These are phyloP conservation scores for Curvularia eragrostidis DNA, from an alignment of 2,329 filamentous ascomycete species.

Conservation along the genomic window DNA sequence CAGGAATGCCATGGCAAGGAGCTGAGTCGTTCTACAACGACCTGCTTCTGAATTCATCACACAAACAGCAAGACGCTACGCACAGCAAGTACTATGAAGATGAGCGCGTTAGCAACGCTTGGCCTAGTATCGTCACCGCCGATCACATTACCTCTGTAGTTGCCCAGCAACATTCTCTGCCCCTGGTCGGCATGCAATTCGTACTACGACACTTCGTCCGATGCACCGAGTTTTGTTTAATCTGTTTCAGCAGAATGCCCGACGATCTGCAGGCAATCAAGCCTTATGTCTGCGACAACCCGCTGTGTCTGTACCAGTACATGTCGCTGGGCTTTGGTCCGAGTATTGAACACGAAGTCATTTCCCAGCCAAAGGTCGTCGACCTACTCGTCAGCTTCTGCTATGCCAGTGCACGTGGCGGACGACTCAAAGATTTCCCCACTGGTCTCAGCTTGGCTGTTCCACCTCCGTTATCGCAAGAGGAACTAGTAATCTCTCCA, in stretches of 20 bases:
- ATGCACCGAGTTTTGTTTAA: conserved; percentile 86
- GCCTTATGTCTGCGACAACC: conserved; percentile 75
- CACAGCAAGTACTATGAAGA: conserved; percentile 51
- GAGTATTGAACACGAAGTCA: conserved; percentile 83
- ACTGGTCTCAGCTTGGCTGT: conserved; percentile 63
- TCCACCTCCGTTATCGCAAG: conserved; percentile 45
- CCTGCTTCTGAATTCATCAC: conserved; percentile 47
- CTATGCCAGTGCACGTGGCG: conserved; percentile 63
- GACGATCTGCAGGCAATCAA: conserved; percentile 73
- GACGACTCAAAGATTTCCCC: conserved; percentile 62
- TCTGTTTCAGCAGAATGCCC: conserved; percentile 75
- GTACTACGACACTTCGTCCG: conserved; percentile 76
- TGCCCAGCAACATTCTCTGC: conserved; percentile 57
- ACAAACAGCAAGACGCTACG: conserved; percentile 37
- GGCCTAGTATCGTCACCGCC: conserved; percentile 55
- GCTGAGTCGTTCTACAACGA: conserved; percentile 67
- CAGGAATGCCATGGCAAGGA: conserved; percentile 68
- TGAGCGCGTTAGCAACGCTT: conserved; percentile 41
- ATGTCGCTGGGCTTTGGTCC: conserved; percentile 85
- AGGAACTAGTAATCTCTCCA: conserved; percentile 19
- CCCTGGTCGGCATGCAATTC: conserved; percentile 73
- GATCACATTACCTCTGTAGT: conserved; percentile 57
- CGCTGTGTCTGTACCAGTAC: conserved; percentile 86
- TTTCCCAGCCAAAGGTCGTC: conserved; percentile 79
- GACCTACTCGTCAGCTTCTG: conserved; percentile 86